These are phyloP conservation scores for Syzygium jambos DNA, from an alignment of 345 rosid species.

Conservation along the genomic window DNA sequence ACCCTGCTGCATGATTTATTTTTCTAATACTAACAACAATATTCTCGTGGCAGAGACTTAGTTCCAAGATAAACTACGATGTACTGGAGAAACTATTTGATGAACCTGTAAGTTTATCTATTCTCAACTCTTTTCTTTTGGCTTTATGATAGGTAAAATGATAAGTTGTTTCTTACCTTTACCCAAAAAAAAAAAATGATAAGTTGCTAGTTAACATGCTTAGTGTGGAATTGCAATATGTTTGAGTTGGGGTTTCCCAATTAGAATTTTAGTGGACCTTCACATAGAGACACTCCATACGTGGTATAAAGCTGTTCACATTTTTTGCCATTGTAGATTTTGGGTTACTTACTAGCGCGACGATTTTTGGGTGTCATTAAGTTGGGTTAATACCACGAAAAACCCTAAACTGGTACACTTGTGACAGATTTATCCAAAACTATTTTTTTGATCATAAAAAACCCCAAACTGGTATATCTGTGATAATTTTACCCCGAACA, in stretches of 20 bases:
- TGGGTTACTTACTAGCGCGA: neutral
- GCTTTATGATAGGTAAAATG: neutral
- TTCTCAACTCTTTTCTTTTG: neutral
- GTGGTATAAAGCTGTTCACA: neutral
- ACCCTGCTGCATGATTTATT: neutral
- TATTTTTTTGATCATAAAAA: too few species aligned
- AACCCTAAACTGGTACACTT: too few species aligned
- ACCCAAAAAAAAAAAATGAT: too few species aligned
- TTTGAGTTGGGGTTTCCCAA: neutral
- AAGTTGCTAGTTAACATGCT: neutral
- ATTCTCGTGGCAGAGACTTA: slow-evolving; percentile 46
- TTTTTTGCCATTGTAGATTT: neutral
- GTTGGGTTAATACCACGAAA: too few species aligned
- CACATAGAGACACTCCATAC: neutral
- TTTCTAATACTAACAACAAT: neutral
- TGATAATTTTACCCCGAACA: too few species aligned
- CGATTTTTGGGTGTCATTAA: neutral
- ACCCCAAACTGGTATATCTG: too few species aligned
- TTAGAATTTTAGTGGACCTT: neutral
- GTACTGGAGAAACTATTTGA: slow-evolving; percentile 60
- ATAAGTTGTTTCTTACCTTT: too few species aligned
- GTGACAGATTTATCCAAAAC: too few species aligned
- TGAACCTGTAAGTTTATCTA: slow-evolving; percentile 36
- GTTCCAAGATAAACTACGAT: slow-evolving; percentile 62
- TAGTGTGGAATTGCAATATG: neutral